Evolutionary conservation across 2,329 filamentous ascomycete species (phyloP).

Genomic region (Oidium heveae): DNA sequence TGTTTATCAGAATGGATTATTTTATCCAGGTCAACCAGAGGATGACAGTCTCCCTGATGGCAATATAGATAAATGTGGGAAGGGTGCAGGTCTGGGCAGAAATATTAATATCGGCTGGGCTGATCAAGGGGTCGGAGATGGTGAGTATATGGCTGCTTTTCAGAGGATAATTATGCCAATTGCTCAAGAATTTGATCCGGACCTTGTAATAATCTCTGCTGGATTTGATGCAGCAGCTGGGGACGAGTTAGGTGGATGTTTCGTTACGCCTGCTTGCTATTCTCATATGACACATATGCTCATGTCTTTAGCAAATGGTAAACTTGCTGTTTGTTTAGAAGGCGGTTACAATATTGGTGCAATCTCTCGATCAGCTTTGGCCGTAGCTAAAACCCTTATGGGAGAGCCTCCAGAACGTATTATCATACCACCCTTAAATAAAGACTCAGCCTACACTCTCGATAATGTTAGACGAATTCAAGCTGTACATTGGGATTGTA

Average conservation of each 20-base stretch:
- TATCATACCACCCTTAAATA: conserved; percentile 28
- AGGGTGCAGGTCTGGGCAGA: conserved; percentile 27
- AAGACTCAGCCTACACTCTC: conserved; percentile 28
- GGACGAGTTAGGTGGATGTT: conserved; percentile 78
- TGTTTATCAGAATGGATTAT: conserved; percentile 58
- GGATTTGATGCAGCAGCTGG: conserved; percentile 91
- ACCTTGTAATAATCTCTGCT: conserved; percentile 83
- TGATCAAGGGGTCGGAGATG: conserved; percentile 68
- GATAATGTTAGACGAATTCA: conserved; percentile 34
- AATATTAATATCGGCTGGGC: conserved; percentile 46
- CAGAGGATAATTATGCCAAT: conserved; percentile 94
- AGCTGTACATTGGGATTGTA: conserved; percentile 63
- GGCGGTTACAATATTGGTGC: conserved; percentile 86
- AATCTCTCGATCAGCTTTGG: conserved; percentile 77
- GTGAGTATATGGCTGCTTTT: conserved; percentile 90
- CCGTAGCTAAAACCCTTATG: conserved; percentile 83
- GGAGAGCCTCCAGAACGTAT: conserved; percentile 59
- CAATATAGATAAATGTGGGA: conserved; percentile 32
- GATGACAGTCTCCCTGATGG: conserved; percentile 36
- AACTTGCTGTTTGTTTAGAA: conserved; percentile 77
- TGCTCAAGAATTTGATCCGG: conserved; percentile 75
- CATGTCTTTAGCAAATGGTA: conserved; percentile 78
- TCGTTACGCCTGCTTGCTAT: conserved; percentile 75
- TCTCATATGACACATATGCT: conserved; percentile 99
- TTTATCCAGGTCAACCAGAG: conserved; percentile 53